Evolutionary conservation across 345 rosid genomes (phyloP).

Genomic region (Citrus medica): DNA sequence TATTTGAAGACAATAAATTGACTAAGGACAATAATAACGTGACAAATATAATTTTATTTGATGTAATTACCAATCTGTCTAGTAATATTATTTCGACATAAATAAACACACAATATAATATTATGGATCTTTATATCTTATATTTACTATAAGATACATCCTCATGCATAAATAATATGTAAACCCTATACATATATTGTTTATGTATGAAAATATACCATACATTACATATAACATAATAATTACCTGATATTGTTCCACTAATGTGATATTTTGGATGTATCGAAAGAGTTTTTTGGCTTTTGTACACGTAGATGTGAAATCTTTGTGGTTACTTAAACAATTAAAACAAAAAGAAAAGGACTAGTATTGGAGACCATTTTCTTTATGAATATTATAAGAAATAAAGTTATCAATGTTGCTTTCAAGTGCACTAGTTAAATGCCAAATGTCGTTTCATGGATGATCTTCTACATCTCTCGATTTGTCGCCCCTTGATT

Average conservation of each 20-base stretch:
- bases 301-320: not conserved
- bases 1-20: not conserved
- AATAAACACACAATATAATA: no score
- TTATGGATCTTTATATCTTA: rapidly evolving
- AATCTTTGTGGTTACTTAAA: not conserved
- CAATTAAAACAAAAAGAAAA: not conserved
- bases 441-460: not conserved
- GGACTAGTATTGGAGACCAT: not conserved
- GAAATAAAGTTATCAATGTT: not conserved
- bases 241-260: rapidly evolving
- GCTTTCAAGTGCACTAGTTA: not conserved
- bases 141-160: rapidly evolving
- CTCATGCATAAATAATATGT: rapidly evolving
- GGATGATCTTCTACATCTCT: not conserved
- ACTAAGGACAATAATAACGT: not conserved
- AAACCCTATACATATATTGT: rapidly evolving
- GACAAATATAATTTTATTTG: not conserved
- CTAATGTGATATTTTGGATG: no score
- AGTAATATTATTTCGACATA: no score
- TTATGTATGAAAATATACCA: rapidly evolving
- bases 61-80: not conserved
- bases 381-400: not conserved
- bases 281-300: no score
- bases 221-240: no score
- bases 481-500: not conserved